Conservation (phyloP, 352 stramenopile species). For the Blastocystis sp. region DNA sequence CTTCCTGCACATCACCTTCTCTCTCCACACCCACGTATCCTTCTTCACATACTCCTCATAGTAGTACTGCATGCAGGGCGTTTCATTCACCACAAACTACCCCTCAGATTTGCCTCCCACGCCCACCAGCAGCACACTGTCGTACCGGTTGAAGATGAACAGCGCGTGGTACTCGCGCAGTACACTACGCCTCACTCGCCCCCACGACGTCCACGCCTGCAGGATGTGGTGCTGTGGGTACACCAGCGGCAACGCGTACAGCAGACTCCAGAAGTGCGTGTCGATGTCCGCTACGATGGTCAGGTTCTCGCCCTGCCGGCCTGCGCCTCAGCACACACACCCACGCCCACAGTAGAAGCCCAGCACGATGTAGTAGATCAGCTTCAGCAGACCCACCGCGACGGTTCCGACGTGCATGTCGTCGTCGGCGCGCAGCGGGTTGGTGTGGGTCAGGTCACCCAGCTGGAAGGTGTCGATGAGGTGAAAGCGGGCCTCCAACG, state of each 20-base stretch:
- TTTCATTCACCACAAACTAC: constrained; percentile 14
- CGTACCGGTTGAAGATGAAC: constrained; percentile 21
- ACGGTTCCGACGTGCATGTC: background rate
- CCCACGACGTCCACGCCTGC: background rate
- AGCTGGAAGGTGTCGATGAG: constrained; percentile 40
- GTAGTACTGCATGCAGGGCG: constrained; percentile 13
- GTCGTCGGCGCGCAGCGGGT: background rate
- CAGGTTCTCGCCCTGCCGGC: constrained; percentile 16
- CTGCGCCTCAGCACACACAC: background rate
- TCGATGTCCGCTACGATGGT: background rate
- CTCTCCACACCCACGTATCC: background rate
- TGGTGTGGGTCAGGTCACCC: background rate
- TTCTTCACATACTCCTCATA: constrained; percentile 45
- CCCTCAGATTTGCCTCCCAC: background rate
- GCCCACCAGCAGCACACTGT: constrained; percentile 10
- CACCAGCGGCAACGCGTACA: constrained; percentile 16
- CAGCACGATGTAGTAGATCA: constrained; percentile 33
- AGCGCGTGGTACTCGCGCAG: constrained; percentile 14
- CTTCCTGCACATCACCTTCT: background rate
- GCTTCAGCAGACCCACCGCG: background rate
- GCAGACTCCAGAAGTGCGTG: constrained; percentile 19
- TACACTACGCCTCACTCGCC: background rate
- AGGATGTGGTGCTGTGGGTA: constrained; percentile 8
- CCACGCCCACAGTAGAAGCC: constrained; percentile 8
- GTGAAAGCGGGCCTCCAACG: constrained; percentile 22